phyloP scores from a whole-genome alignment of 148 eudicot genomes.

The Limonium bicolor region DNA sequence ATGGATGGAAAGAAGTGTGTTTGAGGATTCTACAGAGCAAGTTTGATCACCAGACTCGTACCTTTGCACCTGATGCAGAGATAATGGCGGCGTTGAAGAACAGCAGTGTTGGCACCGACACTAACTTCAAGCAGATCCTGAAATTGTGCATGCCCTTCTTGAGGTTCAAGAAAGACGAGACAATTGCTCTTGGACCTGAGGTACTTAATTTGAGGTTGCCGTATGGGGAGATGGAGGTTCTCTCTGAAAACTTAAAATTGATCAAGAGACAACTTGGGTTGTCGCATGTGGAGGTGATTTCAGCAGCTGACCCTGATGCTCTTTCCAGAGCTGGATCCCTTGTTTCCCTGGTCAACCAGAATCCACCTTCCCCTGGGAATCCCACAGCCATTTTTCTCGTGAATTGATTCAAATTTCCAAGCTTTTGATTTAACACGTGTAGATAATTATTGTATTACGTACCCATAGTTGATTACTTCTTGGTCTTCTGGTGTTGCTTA shows the following conservation, averaged over 20 bases:
- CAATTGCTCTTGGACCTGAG: conserved; percentile 47
- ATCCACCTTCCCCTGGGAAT: conserved; percentile 70
- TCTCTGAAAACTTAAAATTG: conserved; percentile 43
- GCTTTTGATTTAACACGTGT: too few relatives aligned
- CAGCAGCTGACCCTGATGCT: conserved; percentile 29
- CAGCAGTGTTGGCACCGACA: conserved; percentile 33
- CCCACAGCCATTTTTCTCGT: conserved; percentile 60
- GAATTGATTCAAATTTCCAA: too few relatives aligned
- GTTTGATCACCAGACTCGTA: conserved; percentile 19
- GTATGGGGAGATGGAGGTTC: conserved; percentile 65
- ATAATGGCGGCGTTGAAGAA: conserved; percentile 42
- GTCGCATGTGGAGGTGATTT: conserved; percentile 38
- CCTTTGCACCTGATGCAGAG: conserved; percentile 60
- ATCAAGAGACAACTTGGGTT: conserved; percentile 54
- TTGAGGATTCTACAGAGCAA: conserved; percentile 46
- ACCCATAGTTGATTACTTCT: too few relatives aligned
- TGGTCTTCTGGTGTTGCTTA: too few relatives aligned
- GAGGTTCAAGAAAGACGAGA: conserved; percentile 75
- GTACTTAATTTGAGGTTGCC: conserved; percentile 70
- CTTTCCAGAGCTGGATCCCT: conserved; percentile 37
- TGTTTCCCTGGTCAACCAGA: conserved; percentile 30
- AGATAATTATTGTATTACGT: too few relatives aligned
- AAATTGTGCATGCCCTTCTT: conserved; percentile 81
- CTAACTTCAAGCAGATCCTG: conserved; percentile 48
- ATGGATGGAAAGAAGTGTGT: conserved; percentile 75